phyloP scores from a whole-genome alignment of 208 protist species.

The Trypanosoma rangeli region DNA sequence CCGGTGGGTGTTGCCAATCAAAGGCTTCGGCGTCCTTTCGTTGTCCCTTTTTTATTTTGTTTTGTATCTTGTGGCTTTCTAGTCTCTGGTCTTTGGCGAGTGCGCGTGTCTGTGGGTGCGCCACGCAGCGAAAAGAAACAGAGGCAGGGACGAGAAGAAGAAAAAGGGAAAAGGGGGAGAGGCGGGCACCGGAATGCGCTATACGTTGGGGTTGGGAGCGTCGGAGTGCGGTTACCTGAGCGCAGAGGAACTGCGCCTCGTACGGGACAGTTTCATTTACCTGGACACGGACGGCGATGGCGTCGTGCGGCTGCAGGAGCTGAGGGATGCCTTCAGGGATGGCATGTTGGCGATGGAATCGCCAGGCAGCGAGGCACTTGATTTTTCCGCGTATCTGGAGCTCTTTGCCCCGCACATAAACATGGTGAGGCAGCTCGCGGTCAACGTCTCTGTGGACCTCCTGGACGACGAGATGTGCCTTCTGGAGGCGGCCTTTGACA shows the following conservation, averaged over 20 bases:
- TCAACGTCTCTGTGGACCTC: conserved; percentile 6
- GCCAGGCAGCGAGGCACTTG: neutral
- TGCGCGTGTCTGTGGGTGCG: conserved; percentile 2
- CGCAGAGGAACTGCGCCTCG: conserved; percentile 12
- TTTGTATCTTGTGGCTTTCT: neutral
- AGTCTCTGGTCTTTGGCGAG: neutral
- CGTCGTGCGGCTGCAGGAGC: conserved; percentile 9
- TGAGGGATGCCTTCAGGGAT: neutral
- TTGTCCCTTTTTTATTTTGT: too few relatives aligned
- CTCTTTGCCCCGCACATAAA: conserved; percentile 2
- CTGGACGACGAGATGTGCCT: conserved; percentile 19
- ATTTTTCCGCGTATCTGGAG: conserved; percentile 13
- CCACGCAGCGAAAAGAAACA: neutral
- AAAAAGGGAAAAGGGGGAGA: neutral
- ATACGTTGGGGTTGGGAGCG: neutral
- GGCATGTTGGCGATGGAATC: neutral
- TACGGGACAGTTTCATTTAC: conserved; percentile 25
- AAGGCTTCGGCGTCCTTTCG: too few relatives aligned
- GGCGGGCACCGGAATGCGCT: neutral
- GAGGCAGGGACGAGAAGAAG: neutral
- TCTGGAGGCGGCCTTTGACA: conserved; percentile 15
- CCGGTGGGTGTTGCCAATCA: too few relatives aligned
- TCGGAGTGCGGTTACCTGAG: neutral
- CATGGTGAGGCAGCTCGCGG: conserved; percentile 5
- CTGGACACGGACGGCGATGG: conserved; percentile 25